Percentiles rank a stretch among this genome's conserved stretches.
phyloP scores from a whole-genome alignment of 345 rosid genomes.

The Lagerstroemia speciosa region DNA sequence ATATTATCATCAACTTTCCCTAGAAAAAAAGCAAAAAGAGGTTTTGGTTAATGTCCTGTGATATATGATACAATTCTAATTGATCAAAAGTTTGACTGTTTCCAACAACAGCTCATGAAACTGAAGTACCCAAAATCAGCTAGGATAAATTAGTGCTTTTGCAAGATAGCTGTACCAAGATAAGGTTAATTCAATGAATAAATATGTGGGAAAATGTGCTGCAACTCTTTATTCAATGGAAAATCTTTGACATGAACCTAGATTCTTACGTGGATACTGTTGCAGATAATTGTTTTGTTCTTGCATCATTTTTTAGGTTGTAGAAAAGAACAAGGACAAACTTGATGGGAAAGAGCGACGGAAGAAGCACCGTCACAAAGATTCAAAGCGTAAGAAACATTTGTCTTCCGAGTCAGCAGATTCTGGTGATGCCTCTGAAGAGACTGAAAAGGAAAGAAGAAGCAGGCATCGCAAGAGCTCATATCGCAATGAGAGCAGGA shows the following conservation, averaged over 20 bases:
- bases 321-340: slow-evolving; percentile 25
- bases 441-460: slow-evolving; percentile 21
- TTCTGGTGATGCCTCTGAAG: slow-evolving; percentile 29
- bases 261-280: not conserved
- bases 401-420: slow-evolving; percentile 22
- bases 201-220: not conserved
- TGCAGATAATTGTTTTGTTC: not conserved
- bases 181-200: not conserved
- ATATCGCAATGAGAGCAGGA: slow-evolving; percentile 17
- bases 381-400: slow-evolving; percentile 41
- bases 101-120: not conserved
- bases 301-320: slow-evolving; percentile 5
- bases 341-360: slow-evolving; percentile 23
- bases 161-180: not conserved
- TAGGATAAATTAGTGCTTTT: not conserved
- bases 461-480: slow-evolving; percentile 15
- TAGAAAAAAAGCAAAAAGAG: too few relatives aligned
- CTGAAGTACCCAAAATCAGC: not conserved
- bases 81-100: not conserved
- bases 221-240: not conserved
- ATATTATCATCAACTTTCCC: too few relatives aligned
- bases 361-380: slow-evolving; percentile 28
- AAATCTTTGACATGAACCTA: not conserved
- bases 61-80: not conserved
- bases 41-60: not conserved